Evolutionary conservation across 108 stramenopile species (phyloP).

Genomic region (Phaeodactylum tricornutum): DNA sequence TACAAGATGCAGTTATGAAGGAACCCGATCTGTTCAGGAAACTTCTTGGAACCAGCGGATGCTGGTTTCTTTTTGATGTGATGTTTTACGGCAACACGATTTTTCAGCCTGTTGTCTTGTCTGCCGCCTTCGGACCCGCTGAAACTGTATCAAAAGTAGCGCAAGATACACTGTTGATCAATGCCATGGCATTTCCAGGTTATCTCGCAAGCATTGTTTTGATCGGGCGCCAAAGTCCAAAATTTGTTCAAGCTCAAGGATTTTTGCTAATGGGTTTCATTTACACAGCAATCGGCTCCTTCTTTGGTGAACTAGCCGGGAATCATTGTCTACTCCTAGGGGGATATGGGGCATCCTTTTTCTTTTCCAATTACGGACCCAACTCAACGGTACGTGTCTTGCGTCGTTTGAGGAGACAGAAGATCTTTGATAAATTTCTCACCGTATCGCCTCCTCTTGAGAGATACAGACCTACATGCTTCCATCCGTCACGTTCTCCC

Average conservation of each 20-base stretch:
- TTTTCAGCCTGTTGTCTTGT: slow-evolving; percentile 77
- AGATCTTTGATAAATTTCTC: slow-evolving; percentile 7
- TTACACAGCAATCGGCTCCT: slow-evolving; percentile 57
- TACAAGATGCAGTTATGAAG: slow-evolving; percentile 20
- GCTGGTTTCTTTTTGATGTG: slow-evolving; percentile 83
- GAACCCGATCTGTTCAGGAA: slow-evolving; percentile 55
- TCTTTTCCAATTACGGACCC: slow-evolving; percentile 82
- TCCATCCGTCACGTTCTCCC: slow-evolving; percentile 58
- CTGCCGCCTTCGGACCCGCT: slow-evolving; percentile 67
- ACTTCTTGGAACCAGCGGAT: slow-evolving; percentile 68
- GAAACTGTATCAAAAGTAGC: slow-evolving; percentile 17
- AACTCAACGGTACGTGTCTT: slow-evolving; percentile 67
- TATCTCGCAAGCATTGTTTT: slow-evolving; percentile 51
- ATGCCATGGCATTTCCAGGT: slow-evolving; percentile 64
- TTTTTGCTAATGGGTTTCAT: slow-evolving; percentile 61
- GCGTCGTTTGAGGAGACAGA: no score
- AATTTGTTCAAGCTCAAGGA: slow-evolving; percentile 68
- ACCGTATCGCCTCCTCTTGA: background rate
- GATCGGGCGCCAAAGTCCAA: slow-evolving; percentile 66
- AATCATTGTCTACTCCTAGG: slow-evolving; percentile 31
- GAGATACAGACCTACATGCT: no score
- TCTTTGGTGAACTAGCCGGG: slow-evolving; percentile 32
- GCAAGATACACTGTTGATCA: slow-evolving; percentile 26
- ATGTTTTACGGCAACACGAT: slow-evolving; percentile 84
- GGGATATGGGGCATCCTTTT: slow-evolving; percentile 71